Evolutionary conservation across 2,329 filamentous ascomycete genomes (phyloP), one percentile per base, ranked within the genome.

Genomic region (Cladosporium velox): DNA sequence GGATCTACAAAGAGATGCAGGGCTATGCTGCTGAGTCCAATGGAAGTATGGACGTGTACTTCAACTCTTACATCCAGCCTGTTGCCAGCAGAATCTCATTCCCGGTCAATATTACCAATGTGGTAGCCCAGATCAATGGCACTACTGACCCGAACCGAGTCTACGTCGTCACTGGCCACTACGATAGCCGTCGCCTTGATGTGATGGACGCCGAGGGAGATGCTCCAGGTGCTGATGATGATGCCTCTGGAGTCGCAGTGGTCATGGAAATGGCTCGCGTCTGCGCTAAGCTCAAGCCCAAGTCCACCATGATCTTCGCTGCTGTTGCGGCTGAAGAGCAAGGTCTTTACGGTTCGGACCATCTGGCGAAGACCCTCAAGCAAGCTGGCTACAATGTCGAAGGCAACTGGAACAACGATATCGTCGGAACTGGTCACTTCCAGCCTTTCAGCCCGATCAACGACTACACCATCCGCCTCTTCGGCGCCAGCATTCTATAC

Each of bases 281-380:
- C 52, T 77, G 85, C 66, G 81, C 85, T 0, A 82, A 77, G 54
- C 78, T 77, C 12, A 73, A 79, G 41, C 84, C 83, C 0, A 78
- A 78, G 64, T 81, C 84, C 0, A 87, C 84, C 1, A 83, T 87
- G 68, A 82, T 85, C 55, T 85, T 87, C 61, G 84, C 79, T 3
- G 84, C 85, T 3, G 83, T 86, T 2, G 83, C 86, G 1, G 86
- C 84, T 15, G 86, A 88, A 73, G 86, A 87, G 68, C 85, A 87
- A 76, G 79, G 78, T 5, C 79, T 87, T 2, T 84, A 83, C 64
- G 86, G 86, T 3, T 77, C 83, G 4, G 76, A 77, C 3, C 83
- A 83, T 74, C 77, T 87, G 5, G 85, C 86, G 1, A 80, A 83
- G 70, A 84, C 81, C 0, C 80, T 85, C 60, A 82, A 81, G 35